Base-by-base conservation (phyloP, 768 basidiomycete genomes). In the Hemileccinum impolitum region DNA sequence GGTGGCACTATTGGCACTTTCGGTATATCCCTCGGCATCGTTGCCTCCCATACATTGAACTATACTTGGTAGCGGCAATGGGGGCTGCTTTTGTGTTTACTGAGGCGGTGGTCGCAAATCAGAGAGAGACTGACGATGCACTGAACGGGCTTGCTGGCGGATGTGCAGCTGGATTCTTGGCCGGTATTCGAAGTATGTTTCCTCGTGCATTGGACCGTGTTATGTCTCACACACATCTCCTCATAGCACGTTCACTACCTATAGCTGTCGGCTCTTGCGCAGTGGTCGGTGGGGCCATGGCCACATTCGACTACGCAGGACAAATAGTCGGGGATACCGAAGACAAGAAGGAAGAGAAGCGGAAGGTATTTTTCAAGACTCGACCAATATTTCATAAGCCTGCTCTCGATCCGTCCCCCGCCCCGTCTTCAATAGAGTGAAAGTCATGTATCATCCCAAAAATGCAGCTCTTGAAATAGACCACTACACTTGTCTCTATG, bases 1-100 rank as follows among this genome's bases (percentile, higher is more conserved):
- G 93, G 93, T 50, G 82, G 88, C 30, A 90, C 93, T 3, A 91
- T 95, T 65, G 93, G 89, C 11, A 82, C 92, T 67, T 95, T 96
- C 62, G 88, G 94, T 96, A 45, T 59, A 85, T 73, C 18, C 19
- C 36, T 41, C 23, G 9, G 37, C 44, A 19, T 45, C 19, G 19
- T 32, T 17, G 2, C 4, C 28, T 23, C 26, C 38, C 7, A 15
- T 18, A 23, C 41, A 45, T 39, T 48, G 10, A 39, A 59, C 41
- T 40, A 26, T 47, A 23, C 23, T 23, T 50, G 32, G 47, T 47
- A 96, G 94, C 90, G 60, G 91, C 87, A 18, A 90, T 95, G 84
- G 94, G 90, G 23, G 84, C 83, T 52, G 78, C 88, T 5, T 97
- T 89, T 63, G 87, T 90, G 10, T 78, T 87, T 56, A 88, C 89